Base-by-base conservation (phyloP, 441 rosid species). In the Jatropha multifida region DNA sequence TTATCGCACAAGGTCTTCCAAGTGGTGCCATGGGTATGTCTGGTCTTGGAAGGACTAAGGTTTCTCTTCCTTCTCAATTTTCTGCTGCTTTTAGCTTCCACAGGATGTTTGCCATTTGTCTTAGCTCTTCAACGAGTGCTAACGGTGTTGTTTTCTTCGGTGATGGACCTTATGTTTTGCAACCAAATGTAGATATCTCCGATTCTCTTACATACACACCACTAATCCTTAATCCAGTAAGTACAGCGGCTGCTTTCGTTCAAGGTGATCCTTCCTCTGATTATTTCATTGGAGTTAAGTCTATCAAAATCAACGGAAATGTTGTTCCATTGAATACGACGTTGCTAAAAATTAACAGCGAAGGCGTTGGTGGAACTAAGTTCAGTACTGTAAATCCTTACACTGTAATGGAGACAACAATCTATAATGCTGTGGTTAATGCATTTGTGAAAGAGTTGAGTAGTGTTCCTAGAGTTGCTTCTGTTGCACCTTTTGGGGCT, bases 301-400 rank as follows among this genome's bases (percentile, higher is more conserved):
- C 83, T 66, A 80, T 86, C 55, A 69, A 75, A 15, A 69, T 86
- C 56, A 80, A 78, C 9, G 82, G 66, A 15, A 78, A 76, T n/a
- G 3, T 26, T 7, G 77, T 86, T 4, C 68, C 74, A 86, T 40
- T 52, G 17, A 83, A 82, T 71, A 14, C 74, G 1, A 0, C 85
- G 3, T 71, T 85, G 48, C 46, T 87, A 18, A 42, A 68, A 32
- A 80, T 82, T 23, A 54, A 76, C 69, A 67, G 42, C 13, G 55
- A 75, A 61, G 89, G 86, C 3, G 1, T 18, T 3, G 86, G 83
- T 2, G 89, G 89, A 32, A 86, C 89, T 2, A 80, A 77, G 69
- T 63, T 86, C 20, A 84, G 84, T 78, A 86, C 85, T 0, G 79
- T 86, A 3, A n/a, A 65, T 37, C 84, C 85, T 1, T 85, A 80